Evolutionary conservation across 2,329 filamentous ascomycete genomes (phyloP).

Genomic region (Chrysosphaeria jannelii): DNA sequence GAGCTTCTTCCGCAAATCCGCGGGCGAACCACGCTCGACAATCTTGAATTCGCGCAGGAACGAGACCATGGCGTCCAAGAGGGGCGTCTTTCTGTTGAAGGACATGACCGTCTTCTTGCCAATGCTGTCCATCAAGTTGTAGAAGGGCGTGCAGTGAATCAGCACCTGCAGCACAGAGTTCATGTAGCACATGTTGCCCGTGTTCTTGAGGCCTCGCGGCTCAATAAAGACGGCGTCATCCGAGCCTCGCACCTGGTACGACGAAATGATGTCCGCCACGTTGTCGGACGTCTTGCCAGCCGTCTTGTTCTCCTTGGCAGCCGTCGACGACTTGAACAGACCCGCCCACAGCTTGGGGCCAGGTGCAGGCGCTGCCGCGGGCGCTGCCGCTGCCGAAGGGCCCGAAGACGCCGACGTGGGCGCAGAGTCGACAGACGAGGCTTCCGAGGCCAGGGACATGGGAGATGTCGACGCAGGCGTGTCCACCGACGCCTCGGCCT

Average conservation of each 20-base stretch:
- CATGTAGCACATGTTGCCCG: slow-evolving; percentile 99
- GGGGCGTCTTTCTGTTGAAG: slow-evolving; percentile 81
- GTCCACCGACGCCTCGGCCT: too few relatives aligned
- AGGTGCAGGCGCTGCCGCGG: slow-evolving; percentile 3
- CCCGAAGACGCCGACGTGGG: too few relatives aligned
- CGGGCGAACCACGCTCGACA: slow-evolving; percentile 46
- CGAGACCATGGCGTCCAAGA: slow-evolving; percentile 90
- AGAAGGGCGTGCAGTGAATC: slow-evolving; percentile 80
- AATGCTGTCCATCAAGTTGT: slow-evolving; percentile 70
- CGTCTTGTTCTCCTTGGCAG: slow-evolving; percentile 6
- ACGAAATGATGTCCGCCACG: slow-evolving; percentile 46
- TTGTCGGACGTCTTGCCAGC: slow-evolving; percentile 17
- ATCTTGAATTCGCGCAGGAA: slow-evolving; percentile 81
- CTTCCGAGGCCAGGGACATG: too few relatives aligned
- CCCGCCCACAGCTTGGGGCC: slow-evolving; percentile 12
- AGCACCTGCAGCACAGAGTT: slow-evolving; percentile 95
- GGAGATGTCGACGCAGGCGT: too few relatives aligned
- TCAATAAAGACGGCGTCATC: slow-evolving; percentile 51
- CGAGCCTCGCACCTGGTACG: slow-evolving; percentile 34
- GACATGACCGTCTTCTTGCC: slow-evolving; percentile 60
- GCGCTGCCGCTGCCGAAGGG: neutral
- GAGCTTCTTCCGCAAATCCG: slow-evolving; percentile 41
- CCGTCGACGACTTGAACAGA: slow-evolving; percentile 8
- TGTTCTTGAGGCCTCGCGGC: slow-evolving; percentile 80
- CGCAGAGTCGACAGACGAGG: too few relatives aligned